Percentiles rank a stretch among this genome's conserved stretches.
Evolutionary conservation across 352 stramenopile genomes (phyloP).

Genomic region (Globisporangium heterothallicum): DNA sequence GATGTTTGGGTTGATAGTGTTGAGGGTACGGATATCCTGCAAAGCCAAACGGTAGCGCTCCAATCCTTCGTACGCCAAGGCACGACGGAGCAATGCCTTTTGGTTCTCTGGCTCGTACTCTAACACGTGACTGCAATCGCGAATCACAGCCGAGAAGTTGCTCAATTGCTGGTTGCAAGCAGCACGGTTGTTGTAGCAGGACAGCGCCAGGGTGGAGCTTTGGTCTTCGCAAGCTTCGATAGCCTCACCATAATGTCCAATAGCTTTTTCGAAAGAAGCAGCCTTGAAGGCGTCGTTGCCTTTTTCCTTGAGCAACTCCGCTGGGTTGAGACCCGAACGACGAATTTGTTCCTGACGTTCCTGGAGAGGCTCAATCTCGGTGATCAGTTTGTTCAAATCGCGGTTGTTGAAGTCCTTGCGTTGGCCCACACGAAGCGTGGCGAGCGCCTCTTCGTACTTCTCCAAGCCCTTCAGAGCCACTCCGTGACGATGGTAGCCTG

Average conservation of each 20-base stretch:
- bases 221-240: constrained; percentile 80
- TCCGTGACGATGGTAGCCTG: constrained; percentile 91
- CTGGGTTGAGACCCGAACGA: constrained; percentile 63
- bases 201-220: constrained; percentile 80
- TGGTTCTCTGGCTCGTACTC: constrained; percentile 93
- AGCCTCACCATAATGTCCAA: constrained; percentile 91
- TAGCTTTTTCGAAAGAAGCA: constrained; percentile 86
- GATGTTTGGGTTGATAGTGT: constrained; percentile 85
- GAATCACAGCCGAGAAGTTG: constrained; percentile 94
- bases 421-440: constrained; percentile 65
- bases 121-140: constrained; percentile 93
- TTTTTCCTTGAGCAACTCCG: constrained; percentile 91
- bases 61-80: constrained; percentile 93
- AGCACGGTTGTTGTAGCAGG: constrained; percentile 93
- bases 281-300: constrained; percentile 93
- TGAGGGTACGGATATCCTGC: constrained; percentile 81
- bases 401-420: constrained; percentile 82
- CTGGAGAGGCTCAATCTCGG: constrained; percentile 77
- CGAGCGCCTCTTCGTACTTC: constrained; percentile 75
- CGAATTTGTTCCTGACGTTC: constrained; percentile 55
- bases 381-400: constrained; percentile 76
- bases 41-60: constrained; percentile 91
- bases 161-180: constrained; percentile 97
- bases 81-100: constrained; percentile 93
- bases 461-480: constrained; percentile 88